Evolutionary conservation across 75 land plant species (phyloP).

Genomic region (Sequoia sempervirens): DNA sequence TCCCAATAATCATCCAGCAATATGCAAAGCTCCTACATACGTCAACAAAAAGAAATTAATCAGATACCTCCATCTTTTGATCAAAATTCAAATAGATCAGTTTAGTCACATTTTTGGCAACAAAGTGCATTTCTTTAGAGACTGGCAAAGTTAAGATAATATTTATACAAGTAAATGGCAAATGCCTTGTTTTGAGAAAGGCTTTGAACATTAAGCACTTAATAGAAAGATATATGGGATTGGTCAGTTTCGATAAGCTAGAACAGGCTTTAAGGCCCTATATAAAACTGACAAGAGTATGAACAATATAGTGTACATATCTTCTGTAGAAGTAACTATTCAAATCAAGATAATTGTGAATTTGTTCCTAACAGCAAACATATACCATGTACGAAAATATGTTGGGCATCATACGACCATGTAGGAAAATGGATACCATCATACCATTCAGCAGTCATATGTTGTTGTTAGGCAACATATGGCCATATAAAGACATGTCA

Average conservation of each 20-base stretch:
- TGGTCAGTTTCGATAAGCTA: background rate
- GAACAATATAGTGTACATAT: background rate
- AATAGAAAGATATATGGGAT: background rate
- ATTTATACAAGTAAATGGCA: background rate
- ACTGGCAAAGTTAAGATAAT: background rate
- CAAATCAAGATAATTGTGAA: background rate
- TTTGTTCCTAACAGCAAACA: background rate
- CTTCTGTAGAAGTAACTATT: background rate
- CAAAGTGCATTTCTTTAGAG: background rate
- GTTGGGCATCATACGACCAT: too few species aligned
- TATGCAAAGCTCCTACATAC: constrained; percentile 80
- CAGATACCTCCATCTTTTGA: background rate
- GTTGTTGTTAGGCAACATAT: too few species aligned
- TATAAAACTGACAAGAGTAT: background rate
- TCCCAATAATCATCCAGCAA: constrained; percentile 98
- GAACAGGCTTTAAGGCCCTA: background rate
- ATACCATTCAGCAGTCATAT: too few species aligned
- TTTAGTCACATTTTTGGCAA: background rate
- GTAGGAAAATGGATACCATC: too few species aligned
- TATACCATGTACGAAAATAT: too few species aligned
- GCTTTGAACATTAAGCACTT: background rate
- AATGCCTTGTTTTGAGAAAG: background rate
- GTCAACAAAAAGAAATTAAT: background rate
- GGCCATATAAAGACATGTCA: too few species aligned
- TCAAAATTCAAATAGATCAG: constrained; percentile 3